Base-by-base conservation (phyloP, 2,329 filamentous ascomycete species). In the Fusarium nisikadoi region DNA sequence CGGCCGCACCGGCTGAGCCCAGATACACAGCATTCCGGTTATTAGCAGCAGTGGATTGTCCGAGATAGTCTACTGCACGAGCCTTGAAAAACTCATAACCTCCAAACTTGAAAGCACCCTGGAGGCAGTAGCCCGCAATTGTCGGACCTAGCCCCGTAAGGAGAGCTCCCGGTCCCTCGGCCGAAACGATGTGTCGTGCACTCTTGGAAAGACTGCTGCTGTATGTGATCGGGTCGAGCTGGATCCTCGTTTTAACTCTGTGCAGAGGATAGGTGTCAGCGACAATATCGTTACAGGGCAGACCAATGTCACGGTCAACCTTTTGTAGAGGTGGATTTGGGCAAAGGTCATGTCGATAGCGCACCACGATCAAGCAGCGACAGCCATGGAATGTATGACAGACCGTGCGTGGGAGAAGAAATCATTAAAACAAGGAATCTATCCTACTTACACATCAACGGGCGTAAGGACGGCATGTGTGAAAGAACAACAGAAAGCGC, bases 401-500 rank as follows among this genome's bases (percentile, higher is more conserved):
- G 27, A 8, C 3, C 27, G 27, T 29, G 27, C 27, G 27, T 29
- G 27, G 27, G 27, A 29, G 27, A 9, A 29, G 9, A 8, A 9
- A 29, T 29, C 27, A 29, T 29, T 8, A 29, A 29, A 29, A 29
- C 8, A 29, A 29, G 27, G 7, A 29, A 29, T 29, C 27, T 29
- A 3, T 29, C 27, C 12, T 52, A 23, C 50, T 54, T 54, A 54
- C 50, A 54, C 50, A 14, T 54, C 50, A 13, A 54, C 50, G 2
- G 50, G 50, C 31, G 50, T 54, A 6, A 54, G 50, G 20, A 54
- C 33, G 20, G 50, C 50, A n/a, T 54, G 50, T 14, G 50, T 54
- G 20, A 54, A 54, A 8, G 50, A 25, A 12, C 50, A 54, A 39
- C 50, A 54, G 5, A 54, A 54, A 4, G 50, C 50, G 25, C 50